Evolutionary conservation across 1,284 basidiomycete genomes (phyloP).

Genomic region (Microbotryomycetes sp.): DNA sequence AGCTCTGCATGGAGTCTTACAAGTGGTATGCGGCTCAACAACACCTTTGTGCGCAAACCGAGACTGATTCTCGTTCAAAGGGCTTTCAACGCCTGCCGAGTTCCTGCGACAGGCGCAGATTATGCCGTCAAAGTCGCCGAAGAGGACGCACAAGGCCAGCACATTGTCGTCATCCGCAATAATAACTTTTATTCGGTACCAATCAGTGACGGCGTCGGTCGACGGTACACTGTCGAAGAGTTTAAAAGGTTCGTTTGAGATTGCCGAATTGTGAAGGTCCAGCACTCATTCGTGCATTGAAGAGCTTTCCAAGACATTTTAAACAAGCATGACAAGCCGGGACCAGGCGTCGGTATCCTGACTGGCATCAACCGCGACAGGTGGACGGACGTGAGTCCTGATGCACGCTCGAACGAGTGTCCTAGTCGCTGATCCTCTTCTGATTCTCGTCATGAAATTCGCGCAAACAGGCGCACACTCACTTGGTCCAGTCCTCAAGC

Average conservation of each 20-base stretch:
- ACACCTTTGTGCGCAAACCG: too few species aligned
- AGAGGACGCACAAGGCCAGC: conserved; percentile 57
- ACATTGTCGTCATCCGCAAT: conserved; percentile 68
- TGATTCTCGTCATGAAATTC: neutral
- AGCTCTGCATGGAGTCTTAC: conserved; percentile 82
- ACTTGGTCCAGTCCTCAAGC: conserved; percentile 50
- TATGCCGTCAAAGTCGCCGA: conserved; percentile 65
- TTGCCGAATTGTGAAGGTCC: neutral
- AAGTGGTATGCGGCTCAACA: conserved; percentile 51
- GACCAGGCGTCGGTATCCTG: conserved; percentile 66
- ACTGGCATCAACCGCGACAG: conserved; percentile 69
- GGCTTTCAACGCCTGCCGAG: conserved; percentile 87
- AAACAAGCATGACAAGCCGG: conserved; percentile 50
- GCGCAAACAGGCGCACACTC: conserved; percentile 53
- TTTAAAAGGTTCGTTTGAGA: conserved; percentile 53
- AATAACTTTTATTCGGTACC: conserved; percentile 71
- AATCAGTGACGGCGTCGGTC: conserved; percentile 47
- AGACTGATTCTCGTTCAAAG: conserved; percentile 37
- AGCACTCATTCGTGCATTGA: too few species aligned
- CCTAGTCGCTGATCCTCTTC: neutral
- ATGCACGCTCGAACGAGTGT: too few species aligned
- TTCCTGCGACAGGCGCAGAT: conserved; percentile 68
- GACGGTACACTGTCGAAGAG: conserved; percentile 60
- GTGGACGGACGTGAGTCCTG: conserved; percentile 62
- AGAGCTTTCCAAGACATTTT: conserved; percentile 71